Base-by-base conservation (phyloP, 2,329 filamentous ascomycete species). In the Ophiostoma novo-ulmi region DNA sequence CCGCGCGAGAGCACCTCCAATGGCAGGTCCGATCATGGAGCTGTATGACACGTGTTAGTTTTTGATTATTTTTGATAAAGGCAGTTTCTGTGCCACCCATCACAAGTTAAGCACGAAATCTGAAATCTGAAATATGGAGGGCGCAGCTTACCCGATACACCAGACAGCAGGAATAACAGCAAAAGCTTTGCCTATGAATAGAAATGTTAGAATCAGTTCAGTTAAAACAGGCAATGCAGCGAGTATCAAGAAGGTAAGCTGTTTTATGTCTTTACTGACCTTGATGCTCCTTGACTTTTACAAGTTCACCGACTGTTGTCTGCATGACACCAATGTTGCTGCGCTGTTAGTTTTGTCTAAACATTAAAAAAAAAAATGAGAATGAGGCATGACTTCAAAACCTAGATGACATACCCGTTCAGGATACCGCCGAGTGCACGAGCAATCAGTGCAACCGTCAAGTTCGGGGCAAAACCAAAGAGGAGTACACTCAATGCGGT, bases 81-180 rank as follows among this genome's bases (percentile, higher is more conserved):
- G 35, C 14, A 35, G 11, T 22, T 35, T 22, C 44, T 55, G 58
- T 63, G 26, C 26, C 26, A 63, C 58, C 22, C 58, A 35, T 63
- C 58, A 17, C 14, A 11, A 2, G 26, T 63, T 35, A 35, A 63
- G 58, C 58, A 63, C 26, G 5, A 44, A 44, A 14, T 44, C 3
- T 44, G 52, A 17, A 31, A 26, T 11, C 14, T 11, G 3, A 35
- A 10, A 35, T 17, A 8, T 36, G 61, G 61, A n/a, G 61, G 61
- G 17, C 17, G 14, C 13, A n/a, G 81, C 84, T 81, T 83, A 92
- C 84, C 95, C 95, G 77, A 99, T 85, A 78, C 94, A 97, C 95
- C 95, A 99, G 36, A 98, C 92, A 78, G 97, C 93, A 7, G 95
- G 95, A 93, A 99, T 97, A 75, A 98, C 94, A 14, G 94, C 93